Evolutionary conservation across 768 basidiomycete species (phyloP), one percentile per base, ranked within the genome.

Genomic region (Collybiopsis confluens): DNA sequence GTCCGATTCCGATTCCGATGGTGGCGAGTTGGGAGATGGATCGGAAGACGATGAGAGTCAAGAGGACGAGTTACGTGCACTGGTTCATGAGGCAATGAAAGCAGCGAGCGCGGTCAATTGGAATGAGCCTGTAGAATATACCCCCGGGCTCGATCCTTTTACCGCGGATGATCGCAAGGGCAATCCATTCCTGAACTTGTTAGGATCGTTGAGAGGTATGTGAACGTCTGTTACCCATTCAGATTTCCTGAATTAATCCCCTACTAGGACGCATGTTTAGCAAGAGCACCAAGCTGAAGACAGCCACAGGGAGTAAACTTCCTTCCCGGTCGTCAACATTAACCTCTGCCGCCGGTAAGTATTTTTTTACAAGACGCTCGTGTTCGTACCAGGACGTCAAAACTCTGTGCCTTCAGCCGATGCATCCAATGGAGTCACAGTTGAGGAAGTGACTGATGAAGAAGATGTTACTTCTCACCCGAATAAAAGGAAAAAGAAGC

Each of bases 361-460:
- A 18, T 10, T 52, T 48, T 36, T 38, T 27, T 20, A 1, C 46
- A 24, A 15, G 16, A 27, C 5, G 15, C 33, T 46, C 23, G 18
- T 45, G 20, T 33, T 9, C 24, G 33, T 52, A 46, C 35, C 21
- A 30, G 21, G 23, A 13, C 13, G 18, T 47, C 54, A 44, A 3
- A 50, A 40, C 54, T 45, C 41, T 63, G 45, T 45, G 70, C 65
- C 59, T 73, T 67, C 35, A 37, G 35, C 35, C 23, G 21, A 48
- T 48, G 9, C 21, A 13, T 7, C 56, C 70, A 68, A 46, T 75
- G 72, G 61, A 73, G 78, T 13, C 16, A 86, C 85, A 0, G 75
- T 86, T 8, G 88, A 89, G 61, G 87, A 91, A 38, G 84, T 81
- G 0, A 85, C 87, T 46, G 90, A 89, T 45, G 87, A 86, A 62